phyloP scores from a whole-genome alignment of 352 stramenopile species.

The Elongisporangium prolatum region DNA sequence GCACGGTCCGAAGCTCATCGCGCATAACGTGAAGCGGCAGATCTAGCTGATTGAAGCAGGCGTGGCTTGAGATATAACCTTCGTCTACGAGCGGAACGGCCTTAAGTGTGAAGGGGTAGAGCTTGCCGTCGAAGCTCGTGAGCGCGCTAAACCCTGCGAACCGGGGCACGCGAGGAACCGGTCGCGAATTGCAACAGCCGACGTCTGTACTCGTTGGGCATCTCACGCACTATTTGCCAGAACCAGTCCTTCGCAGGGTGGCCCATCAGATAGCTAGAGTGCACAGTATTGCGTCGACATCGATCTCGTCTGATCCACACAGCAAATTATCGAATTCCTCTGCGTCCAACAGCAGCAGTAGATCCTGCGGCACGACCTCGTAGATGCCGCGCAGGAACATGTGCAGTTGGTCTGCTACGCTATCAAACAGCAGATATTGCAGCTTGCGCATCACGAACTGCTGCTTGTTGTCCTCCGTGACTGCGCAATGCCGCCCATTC shows the following conservation, averaged over 20 bases:
- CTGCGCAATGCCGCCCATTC: conserved; percentile 38
- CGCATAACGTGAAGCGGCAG: conserved; percentile 91
- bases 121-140: conserved; percentile 1
- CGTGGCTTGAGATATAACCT: conserved; percentile 46
- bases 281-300: conserved; percentile 33
- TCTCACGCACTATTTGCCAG: conserved; percentile 2
- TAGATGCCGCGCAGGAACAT: conserved; percentile 91
- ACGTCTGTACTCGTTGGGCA: conserved; percentile 9
- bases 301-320: conserved; percentile 88
- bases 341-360: conserved; percentile 92
- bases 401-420: conserved; percentile 72
- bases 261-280: not conserved
- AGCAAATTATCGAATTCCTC: conserved; percentile 92
- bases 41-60: conserved; percentile 87
- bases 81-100: conserved; percentile 16
- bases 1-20: conserved; percentile 54
- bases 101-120: conserved; percentile 8
- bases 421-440: conserved; percentile 90
- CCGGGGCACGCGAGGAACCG: conserved; percentile 5
- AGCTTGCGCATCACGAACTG: conserved; percentile 88
- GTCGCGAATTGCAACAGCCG: conserved; percentile 9
- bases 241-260: not conserved
- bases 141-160: conserved; percentile 5
- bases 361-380: conserved; percentile 87
- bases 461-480: conserved; percentile 91